Base-by-base conservation (phyloP, 768 basidiomycete species). In the Podaxis pistillaris region DNA sequence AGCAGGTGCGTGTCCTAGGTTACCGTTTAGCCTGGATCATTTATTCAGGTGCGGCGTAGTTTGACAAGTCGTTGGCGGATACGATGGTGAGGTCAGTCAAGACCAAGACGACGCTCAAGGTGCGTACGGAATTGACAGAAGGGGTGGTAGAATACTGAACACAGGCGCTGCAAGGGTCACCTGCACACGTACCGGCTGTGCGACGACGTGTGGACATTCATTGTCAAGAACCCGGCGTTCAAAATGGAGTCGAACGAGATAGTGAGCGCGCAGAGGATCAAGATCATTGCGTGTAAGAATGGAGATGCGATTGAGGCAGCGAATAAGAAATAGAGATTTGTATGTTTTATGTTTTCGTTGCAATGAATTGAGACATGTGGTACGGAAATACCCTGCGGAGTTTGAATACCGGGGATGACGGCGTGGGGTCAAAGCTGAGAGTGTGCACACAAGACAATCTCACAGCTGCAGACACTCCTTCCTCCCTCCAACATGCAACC, bases 121-220 rank as follows among this genome's bases (percentile, higher is more conserved):
- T 91, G 70, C 65, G 79, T 60, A 9, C 15, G 15, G 22, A 2
- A 11, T 24, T 24, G 12, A 24, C 24, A 24, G 7, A 12, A 13
- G 3, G 26, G 49, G 12, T 24, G 36, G 30, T 24, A 37, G n/a
- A 51, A 24, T 1, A 24, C 26, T 50, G 49, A 26, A 24, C 5
- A 6, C 3, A 4, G 49, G 24, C 9, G 59, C 56, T 12, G 65
- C 8, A 33, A 93, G 93, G 96, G 94, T 17, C 91, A 96, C 72
- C 76, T 98, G 59, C 86, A 91, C 67, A 98, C 94, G 1, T 99
- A 97, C 74, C 87, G 93, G 7, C 82, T 94, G 3, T 94, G 93
- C 73, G 94, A 96, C 77, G 95, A 96, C 71, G 96, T 98, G 53
- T 98, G 97, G 97, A 98, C 96, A 58, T 99, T 98, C 75, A 92